Evolutionary conservation across 2,329 filamentous ascomycete genomes (phyloP), one percentile per base, ranked within the genome.

Genomic region (Botrytis fragariae): DNA sequence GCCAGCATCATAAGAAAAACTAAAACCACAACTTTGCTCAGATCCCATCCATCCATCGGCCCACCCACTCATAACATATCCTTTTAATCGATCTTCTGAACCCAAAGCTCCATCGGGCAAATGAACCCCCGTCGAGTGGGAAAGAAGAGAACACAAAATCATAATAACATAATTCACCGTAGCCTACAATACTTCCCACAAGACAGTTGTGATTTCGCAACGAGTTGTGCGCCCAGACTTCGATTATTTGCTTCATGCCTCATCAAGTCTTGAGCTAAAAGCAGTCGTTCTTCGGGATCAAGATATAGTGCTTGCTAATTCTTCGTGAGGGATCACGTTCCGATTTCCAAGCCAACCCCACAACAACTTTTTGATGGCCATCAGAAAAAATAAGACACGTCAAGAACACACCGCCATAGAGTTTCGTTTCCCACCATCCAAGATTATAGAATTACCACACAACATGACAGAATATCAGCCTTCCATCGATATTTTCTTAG

Each of bases 401-500:
- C 25, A 37, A 68, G 45, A 39, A 68, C 51, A 42, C 8, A 54
- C 9, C 25, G 16, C 9, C 25, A 42, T 25, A 25, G 16, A 42
- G 45, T 29, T 14, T 68, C 2, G 25, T 29, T 45, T 39, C 25
- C 32, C 68, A 25, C 37, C 35, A 44, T 39, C 35, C 32, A 35
- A 35, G 67, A 8, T 60, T 45, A 39, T n/a, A 44, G n/a, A 32
- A 39, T 37, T 45, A 32, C 37, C 71, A 69, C 29, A 42, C 45
- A 72, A 72, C 25, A 42, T 37, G 14, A 63, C 25, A 32, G 12
- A 8, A 29, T 78, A 39, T 78, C 72, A 78, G 67, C 69, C 64
- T 54, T 78, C 77, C 73, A 80, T 79, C 6, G 75, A 59, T 32
- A 81, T 74, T 79, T 89, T 89, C 82, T 90, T 91, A 57, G 89